These are phyloP conservation scores for Cladophialophora psammophila DNA, from an alignment of 2,329 filamentous ascomycete species.

Conservation along the genomic window DNA sequence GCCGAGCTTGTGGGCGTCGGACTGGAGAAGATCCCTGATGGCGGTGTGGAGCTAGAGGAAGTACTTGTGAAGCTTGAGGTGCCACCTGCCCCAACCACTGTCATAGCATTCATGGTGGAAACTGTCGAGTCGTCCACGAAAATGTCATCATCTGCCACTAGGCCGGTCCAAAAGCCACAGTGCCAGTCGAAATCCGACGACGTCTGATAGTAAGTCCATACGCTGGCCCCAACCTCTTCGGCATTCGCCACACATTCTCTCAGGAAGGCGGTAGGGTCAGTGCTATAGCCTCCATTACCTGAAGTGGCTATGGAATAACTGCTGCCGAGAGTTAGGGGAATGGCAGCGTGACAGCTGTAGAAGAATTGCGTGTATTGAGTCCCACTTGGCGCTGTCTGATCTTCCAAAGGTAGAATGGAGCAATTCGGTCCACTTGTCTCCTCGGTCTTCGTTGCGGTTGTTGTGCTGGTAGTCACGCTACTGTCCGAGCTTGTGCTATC, in stretches of 20 bases:
- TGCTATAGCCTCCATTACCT: constrained; percentile 8
- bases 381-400: constrained; percentile 18
- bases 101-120: constrained; percentile 24
- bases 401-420: constrained; percentile 18
- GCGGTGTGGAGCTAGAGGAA: constrained; percentile 14
- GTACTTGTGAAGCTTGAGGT: constrained; percentile 9
- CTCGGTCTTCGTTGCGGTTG: constrained; percentile 10
- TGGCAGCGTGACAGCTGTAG: constrained; percentile 17
- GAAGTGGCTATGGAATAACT: constrained; percentile 12
- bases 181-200: constrained; percentile 13
- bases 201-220: constrained; percentile 23
- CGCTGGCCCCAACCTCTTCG: constrained; percentile 10
- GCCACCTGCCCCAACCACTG: constrained; percentile 7
- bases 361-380: constrained; percentile 24
- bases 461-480: constrained; percentile 7
- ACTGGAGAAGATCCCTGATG: constrained; percentile 5
- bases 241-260: constrained; percentile 18
- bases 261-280: constrained; percentile 15
- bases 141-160: constrained; percentile 20
- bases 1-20: constrained; percentile 4
- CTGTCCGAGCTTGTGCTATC: constrained; percentile 11
- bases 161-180: constrained; percentile 18
- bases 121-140: constrained; percentile 20
- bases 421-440: constrained; percentile 22
- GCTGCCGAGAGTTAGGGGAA: constrained; percentile 11